Base-by-base conservation (phyloP, 345 rosid species). In the Nephelium lappaceum region DNA sequence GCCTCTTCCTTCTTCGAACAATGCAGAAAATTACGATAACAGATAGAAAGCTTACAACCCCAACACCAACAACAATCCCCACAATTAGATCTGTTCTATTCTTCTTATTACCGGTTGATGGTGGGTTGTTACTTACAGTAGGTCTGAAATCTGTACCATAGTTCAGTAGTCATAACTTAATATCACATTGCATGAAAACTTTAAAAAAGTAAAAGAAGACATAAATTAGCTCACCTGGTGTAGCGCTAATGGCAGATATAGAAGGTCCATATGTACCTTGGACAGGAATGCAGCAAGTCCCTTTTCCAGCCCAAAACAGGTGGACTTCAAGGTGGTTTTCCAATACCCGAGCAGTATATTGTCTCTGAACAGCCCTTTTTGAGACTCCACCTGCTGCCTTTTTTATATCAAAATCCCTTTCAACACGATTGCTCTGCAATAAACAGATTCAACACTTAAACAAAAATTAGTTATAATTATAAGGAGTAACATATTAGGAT, bases 131-230 rank as follows among this genome's bases (percentile, higher is more conserved):
- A 36, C 73, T 83, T 25, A 91, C 94, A 49, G 89, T 88, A 47
- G 98, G 94, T 74, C 0, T 61, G 77, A 94, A 94, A 85, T 91
- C 95, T 92, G 91, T 79, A 82, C 51, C 66, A 65, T 72, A 45
- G 42, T 38, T 61, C 79, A 53, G 69, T 67, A 64, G 71, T 69
- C 81, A 67, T 74, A 49, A 83, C 39, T 49, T 27, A 47, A 39
- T 63, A 70, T 61, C 43, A 71, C 15, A 72, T 18, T 75, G 72
- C n/a, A 51, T 36, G 3, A 16, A 67, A 45, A 39, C 7, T 65
- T 41, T n/a, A 3, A 24, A 0, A 24, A 21, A 25, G 9, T 0
- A 53, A 36, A 53, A 53, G 8, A 41, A 18, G n/a, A 15, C 11
- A 36, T 21, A 60, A 60, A 23, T 60, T 67, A 36, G 23, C 78